Base-by-base conservation (phyloP, 805 yeast genomes). In the Groenewaldozyma salmanticensis region DNA sequence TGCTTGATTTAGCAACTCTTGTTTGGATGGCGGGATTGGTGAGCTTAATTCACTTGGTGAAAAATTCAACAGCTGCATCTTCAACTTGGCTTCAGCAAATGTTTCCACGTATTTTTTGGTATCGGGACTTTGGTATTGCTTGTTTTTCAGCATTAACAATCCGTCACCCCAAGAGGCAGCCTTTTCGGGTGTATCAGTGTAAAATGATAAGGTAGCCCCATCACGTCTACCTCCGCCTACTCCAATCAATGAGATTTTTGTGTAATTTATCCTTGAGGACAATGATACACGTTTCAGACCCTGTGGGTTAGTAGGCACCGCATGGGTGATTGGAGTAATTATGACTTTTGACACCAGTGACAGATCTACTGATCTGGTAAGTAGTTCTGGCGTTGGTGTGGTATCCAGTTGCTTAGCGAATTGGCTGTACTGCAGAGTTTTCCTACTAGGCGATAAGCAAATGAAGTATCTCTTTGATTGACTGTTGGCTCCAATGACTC, bases 91-190 rank as follows among this genome's bases (percentile, higher is more conserved):
- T 21, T 65, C 66, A 21, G 67, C 61, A 37, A 77, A 54, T 33
- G 64, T 62, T 3, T 61, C 59, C 13, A 74, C 59, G 47, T 75
- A 77, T 17, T 51, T 53, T 42, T 58, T 57, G 4, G 79, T 66
- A 16, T 68, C 74, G 0, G 53, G 55, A 1, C 77, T 70, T 15
- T 71, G 46, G 27, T 53, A 60, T 18, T 42, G 44, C 38, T 52
- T 66, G 40, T 67, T 64, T 17, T 68, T 62, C 27, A 75, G 53
- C 54, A 76, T 61, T 52, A 74, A 75, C 41, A 84, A 58, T 0
- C 94, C 95, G 60, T 85, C 94, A 27, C 80, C 62, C 94, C 94
- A 85, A 5, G 78, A 73, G 40, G 72, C 74, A 33, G 80, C 75
- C 37, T 75, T 70, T 37, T 79, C 84, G 47, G 72, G 71, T 1